Base-by-base conservation (phyloP, 2,329 filamentous ascomycete genomes). In the Colletotrichum spaethianum region DNA sequence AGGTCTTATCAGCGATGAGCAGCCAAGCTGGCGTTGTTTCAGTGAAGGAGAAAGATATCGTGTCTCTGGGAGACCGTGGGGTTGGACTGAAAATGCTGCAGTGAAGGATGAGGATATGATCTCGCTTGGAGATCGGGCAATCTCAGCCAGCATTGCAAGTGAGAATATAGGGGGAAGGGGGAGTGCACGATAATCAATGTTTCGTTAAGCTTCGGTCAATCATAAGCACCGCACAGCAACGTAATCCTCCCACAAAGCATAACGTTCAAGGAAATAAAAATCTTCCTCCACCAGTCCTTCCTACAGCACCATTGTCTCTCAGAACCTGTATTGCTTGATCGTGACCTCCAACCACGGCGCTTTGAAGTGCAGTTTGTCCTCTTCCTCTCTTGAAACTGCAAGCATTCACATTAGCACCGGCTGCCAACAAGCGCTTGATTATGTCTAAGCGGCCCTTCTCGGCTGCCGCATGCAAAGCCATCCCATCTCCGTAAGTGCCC, bases 351-450 rank as follows among this genome's bases (percentile, higher is more conserved):
- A 33, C 50, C 28, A 31, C 26, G 26, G 50, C 50, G 28, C 50
- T 53, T 26, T 53, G 50, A 31, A 53, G 50, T 26, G 50, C 8
- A 33, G 28, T 53, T 16, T 53, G 50, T 4, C 50, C 50, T 53
- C 26, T 31, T 20, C 50, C 26, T 33, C 50, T 20, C 50, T 33
- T 53, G 50, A 16, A 53, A 20, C 28, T 53, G 33, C 26, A 53
- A 12, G 79, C 78, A 67, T 84, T 79, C 20, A 84, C 66, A 18
- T 83, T 69, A 4, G 82, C 83, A 12, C 83, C 83, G 2, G 68
- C 72, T 2, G 77, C 75, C 44, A 84, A 73, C 3, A 85, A 78
- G 38, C 73, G 70, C 11, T 75, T 63, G 1, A 80, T 76, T 12
- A 79, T 50, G 0, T 70, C 44, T 0, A 74, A n/a, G n/a, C 74